Percentiles rank a stretch among this genome's conserved stretches.
Evolutionary conservation across 2,329 filamentous ascomycete genomes (phyloP).

Genomic region (Aspergillus jensenii): DNA sequence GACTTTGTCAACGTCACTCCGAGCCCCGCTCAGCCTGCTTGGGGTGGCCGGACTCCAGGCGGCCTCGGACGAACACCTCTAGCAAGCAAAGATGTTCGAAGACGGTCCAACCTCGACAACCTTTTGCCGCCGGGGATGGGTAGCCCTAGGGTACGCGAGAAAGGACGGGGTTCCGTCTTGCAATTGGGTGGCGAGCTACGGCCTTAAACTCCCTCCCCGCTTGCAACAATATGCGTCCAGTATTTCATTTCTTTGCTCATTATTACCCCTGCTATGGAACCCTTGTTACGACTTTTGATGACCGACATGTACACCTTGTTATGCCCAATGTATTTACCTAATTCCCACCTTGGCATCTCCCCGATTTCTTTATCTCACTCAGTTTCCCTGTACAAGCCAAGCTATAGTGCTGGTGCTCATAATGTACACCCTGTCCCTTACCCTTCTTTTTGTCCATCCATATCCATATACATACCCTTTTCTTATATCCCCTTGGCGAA

Average conservation of each 20-base stretch:
- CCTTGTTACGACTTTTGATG: conserved; percentile 23
- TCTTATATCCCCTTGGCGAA: background rate
- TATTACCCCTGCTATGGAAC: conserved; percentile 7
- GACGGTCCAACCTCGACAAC: conserved; percentile 77
- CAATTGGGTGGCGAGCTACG: conserved; percentile 66
- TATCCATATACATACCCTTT: conserved; percentile 9
- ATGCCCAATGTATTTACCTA: conserved; percentile 23
- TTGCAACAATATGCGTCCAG: too few species aligned
- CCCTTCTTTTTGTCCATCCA: conserved; percentile 14
- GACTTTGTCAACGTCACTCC: conserved; percentile 98
- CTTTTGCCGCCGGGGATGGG: conserved; percentile 58
- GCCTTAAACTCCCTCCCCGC: conserved; percentile 34
- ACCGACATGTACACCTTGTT: conserved; percentile 21
- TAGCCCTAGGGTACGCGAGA: conserved; percentile 41
- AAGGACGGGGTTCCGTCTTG: conserved; percentile 58
- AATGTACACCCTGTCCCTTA: conserved; percentile 6
- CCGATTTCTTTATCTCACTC: conserved; percentile 5
- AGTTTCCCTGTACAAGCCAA: background rate
- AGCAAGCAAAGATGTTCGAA: conserved; percentile 64
- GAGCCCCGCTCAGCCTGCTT: conserved; percentile 85
- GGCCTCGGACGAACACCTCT: conserved; percentile 65
- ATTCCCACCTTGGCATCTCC: conserved; percentile 7
- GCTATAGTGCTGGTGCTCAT: background rate
- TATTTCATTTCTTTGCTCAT: conserved; percentile 14
- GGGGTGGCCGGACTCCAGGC: conserved; percentile 61